These are phyloP conservation scores for Aureobasidium mangrovei DNA, from an alignment of 2,329 filamentous ascomycete genomes.

Conservation along the genomic window DNA sequence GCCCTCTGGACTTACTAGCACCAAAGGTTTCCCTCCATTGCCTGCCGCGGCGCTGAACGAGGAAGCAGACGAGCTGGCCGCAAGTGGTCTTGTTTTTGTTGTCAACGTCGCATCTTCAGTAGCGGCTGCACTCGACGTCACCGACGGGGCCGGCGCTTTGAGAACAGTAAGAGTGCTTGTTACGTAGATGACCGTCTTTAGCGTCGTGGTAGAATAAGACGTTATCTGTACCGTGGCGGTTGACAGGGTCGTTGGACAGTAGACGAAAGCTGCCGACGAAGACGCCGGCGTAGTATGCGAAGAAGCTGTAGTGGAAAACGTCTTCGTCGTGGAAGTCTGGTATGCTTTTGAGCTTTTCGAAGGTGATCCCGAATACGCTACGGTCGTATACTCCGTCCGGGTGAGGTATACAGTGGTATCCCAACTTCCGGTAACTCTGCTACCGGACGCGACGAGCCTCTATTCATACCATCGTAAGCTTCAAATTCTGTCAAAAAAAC, in stretches of 20 bases:
- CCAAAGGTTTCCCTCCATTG: background rate
- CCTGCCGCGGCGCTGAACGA: background rate
- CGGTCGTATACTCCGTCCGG: conserved; percentile 1
- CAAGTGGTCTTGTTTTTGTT: background rate
- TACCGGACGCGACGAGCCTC: background rate
- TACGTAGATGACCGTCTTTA: background rate
- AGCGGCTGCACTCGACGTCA: background rate
- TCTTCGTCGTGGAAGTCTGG: background rate
- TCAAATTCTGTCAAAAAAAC: background rate
- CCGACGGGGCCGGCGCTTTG: background rate
- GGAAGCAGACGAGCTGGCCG: background rate
- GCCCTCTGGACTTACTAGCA: background rate
- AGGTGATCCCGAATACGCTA: background rate
- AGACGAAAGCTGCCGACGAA: background rate
- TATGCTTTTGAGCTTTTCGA: background rate
- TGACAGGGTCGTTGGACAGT: background rate
- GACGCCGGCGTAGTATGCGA: background rate
- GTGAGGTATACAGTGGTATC: background rate
- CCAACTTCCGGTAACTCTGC: background rate
- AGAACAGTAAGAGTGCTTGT: background rate
- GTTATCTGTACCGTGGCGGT: background rate
- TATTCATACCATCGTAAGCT: background rate
- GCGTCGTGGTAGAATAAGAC: background rate
- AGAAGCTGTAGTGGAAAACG: background rate
- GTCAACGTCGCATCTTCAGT: background rate